phyloP scores from a whole-genome alignment of 768 basidiomycete species.

The Thelephora ganbajun region DNA sequence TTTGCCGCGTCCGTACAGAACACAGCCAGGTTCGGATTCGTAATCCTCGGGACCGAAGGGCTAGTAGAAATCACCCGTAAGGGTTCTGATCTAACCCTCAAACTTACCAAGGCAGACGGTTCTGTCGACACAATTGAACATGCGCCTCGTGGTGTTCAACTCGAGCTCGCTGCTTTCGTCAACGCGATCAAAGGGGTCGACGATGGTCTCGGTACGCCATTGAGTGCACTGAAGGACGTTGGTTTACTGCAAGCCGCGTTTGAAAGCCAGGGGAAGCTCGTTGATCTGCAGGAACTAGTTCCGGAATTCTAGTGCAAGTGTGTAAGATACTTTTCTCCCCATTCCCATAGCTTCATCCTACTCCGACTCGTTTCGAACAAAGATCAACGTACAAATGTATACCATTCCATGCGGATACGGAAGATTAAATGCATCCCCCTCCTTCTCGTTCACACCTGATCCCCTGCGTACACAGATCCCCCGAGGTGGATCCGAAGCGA shows the following conservation, averaged over 20 bases:
- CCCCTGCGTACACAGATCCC: too few relatives aligned
- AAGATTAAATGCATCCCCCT: background rate
- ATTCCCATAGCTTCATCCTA: background rate
- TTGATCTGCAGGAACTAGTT: slow-evolving; percentile 36
- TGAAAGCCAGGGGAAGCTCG: slow-evolving; percentile 44
- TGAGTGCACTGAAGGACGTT: slow-evolving; percentile 56
- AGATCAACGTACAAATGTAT: too few relatives aligned
- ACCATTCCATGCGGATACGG: too few relatives aligned
- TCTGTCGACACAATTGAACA: slow-evolving; percentile 31
- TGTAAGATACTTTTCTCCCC: too few relatives aligned
- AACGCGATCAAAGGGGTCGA: slow-evolving; percentile 34
- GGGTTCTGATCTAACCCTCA: slow-evolving; percentile 6
- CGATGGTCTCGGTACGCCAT: slow-evolving; percentile 45
- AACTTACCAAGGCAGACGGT: slow-evolving; percentile 1
- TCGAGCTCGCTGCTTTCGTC: slow-evolving; percentile 48
- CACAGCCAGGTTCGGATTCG: slow-evolving; percentile 23
- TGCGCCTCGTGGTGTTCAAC: slow-evolving; percentile 34
- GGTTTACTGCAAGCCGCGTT: slow-evolving; percentile 69
- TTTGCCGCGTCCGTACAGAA: slow-evolving; percentile 37
- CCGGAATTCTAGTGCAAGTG: background rate
- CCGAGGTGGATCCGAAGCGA: too few relatives aligned
- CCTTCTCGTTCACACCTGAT: too few relatives aligned
- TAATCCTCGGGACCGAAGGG: slow-evolving; percentile 50
- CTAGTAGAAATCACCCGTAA: slow-evolving; percentile 35
- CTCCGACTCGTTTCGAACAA: background rate